Percentiles rank a stretch among this genome's conserved stretches.
These are phyloP conservation scores for Periconia macrospinosa DNA, from an alignment of 2,329 filamentous ascomycete species.

Conservation along the genomic window DNA sequence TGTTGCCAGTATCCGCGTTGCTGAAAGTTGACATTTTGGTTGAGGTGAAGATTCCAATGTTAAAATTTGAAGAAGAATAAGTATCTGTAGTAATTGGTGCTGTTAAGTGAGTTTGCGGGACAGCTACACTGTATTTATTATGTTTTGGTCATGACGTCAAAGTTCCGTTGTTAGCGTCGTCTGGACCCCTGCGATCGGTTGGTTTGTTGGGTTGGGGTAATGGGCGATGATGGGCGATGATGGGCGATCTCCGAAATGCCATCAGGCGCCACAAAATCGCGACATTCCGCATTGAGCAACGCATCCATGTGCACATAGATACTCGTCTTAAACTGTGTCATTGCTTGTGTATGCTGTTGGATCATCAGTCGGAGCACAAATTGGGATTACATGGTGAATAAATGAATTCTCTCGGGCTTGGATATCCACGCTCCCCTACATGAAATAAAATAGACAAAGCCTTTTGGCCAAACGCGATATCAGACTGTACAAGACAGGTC, in stretches of 20 bases:
- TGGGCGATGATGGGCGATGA: no score
- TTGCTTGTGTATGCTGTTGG: no score
- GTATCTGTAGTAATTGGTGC: neutral
- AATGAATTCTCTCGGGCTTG: no score
- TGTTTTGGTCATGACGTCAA: conserved; percentile 16
- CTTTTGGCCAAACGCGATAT: neutral
- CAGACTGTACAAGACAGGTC: neutral
- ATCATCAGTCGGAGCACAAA: no score
- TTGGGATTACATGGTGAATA: no score
- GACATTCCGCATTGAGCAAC: neutral
- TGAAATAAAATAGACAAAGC: neutral
- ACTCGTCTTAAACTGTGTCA: no score
- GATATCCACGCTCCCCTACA: no score
- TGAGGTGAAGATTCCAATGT: neutral
- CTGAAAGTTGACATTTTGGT: conserved; percentile 41
- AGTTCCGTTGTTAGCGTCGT: conserved; percentile 3
- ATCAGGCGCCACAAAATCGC: conserved; percentile 4
- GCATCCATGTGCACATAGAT: no score
- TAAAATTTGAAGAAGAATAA: neutral
- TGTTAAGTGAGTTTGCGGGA: neutral
- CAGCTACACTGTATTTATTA: neutral
- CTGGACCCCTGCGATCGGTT: conserved; percentile 6
- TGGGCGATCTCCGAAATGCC: conserved; percentile 10
- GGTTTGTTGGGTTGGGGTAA: conserved; percentile 5
- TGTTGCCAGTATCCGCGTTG: conserved; percentile 44